phyloP scores from a whole-genome alignment of 139 green algal species.

The Desmodesmus armatus region DNA sequence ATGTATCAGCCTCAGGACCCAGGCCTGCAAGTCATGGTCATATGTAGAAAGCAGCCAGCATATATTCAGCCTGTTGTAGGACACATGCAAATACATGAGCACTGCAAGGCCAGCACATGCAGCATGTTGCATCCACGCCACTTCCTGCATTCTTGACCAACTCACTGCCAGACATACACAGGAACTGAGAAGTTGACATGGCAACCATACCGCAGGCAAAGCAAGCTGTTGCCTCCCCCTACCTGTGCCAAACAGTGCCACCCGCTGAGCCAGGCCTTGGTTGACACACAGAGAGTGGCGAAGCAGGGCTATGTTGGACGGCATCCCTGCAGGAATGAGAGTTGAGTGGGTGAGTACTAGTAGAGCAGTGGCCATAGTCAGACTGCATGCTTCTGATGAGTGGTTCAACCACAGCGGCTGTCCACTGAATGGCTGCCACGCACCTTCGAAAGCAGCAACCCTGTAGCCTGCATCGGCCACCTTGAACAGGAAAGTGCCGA shows the following conservation, averaged over 20 bases:
- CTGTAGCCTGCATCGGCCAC: constrained; percentile 24
- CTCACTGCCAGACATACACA: neutral
- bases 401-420: neutral
- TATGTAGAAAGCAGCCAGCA: too few species aligned
- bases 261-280: neutral
- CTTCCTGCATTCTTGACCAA: neutral
- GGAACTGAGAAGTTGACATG: too few species aligned
- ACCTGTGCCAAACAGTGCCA: constrained; percentile 34
- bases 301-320: constrained; percentile 35
- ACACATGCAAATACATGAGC: neutral
- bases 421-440: too few species aligned
- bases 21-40: constrained; percentile 13
- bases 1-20: neutral
- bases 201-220: too few species aligned
- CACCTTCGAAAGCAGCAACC: constrained; percentile 45
- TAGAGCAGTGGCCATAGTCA: neutral
- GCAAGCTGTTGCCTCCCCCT: neutral
- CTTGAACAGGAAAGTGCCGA: constrained; percentile 43
- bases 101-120: neutral
- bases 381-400: neutral
- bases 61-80: neutral
- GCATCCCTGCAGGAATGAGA: constrained; percentile 25
- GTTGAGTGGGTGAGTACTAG: neutral
- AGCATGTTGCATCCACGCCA: neutral
- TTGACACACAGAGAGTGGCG: constrained; percentile 43